Conservation (phyloP, 768 basidiomycete genomes). For the Panaeolus papilionaceus region DNA sequence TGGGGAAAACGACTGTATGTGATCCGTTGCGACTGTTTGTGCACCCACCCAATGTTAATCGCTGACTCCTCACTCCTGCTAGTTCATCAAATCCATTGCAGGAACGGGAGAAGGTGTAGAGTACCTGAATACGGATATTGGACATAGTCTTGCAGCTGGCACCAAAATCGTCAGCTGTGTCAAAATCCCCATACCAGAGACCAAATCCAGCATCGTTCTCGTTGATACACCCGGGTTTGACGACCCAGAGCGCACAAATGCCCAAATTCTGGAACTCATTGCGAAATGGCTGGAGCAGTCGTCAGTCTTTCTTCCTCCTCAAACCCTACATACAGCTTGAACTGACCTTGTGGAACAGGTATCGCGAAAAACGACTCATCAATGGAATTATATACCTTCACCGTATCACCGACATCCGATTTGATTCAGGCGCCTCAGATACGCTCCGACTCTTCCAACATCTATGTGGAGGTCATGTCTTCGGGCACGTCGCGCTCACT, state of each 20-base stretch:
- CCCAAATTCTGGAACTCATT: background rate
- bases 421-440: background rate
- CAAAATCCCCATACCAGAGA: background rate
- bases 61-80: background rate
- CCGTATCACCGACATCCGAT: background rate
- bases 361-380: background rate
- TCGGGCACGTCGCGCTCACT: background rate
- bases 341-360: background rate
- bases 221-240: slow-evolving; percentile 2
- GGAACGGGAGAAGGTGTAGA: background rate
- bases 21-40: background rate
- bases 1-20: background rate
- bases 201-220: background rate
- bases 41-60: background rate
- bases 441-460: background rate
- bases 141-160: background rate
- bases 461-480: background rate
- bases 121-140: background rate
- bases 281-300: background rate
- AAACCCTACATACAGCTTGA: too few relatives aligned
- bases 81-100: background rate
- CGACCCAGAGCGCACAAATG: background rate
- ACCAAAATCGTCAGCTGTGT: background rate
- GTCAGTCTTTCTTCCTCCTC: background rate
- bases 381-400: slow-evolving; percentile 1